Evolutionary conservation across 805 yeast genomes (phyloP).

Genomic region (Yueomyces sinensis): DNA sequence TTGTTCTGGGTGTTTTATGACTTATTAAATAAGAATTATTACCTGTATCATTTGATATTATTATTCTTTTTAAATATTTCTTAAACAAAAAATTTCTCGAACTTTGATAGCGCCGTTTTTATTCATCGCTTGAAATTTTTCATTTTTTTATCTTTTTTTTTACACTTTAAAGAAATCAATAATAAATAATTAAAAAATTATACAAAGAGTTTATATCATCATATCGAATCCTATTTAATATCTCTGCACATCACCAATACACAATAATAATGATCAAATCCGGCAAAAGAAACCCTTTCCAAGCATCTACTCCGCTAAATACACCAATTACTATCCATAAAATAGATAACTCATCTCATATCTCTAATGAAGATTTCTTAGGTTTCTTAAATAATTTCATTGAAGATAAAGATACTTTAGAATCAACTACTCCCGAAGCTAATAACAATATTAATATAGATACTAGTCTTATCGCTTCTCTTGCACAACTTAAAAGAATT

Average conservation of each 20-base stretch:
- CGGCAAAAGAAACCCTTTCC: constrained; percentile 11
- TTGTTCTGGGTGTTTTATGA: no score
- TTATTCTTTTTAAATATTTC: no score
- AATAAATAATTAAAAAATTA: no score
- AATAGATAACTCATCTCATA: constrained; percentile 11
- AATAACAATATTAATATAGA: constrained; percentile 6
- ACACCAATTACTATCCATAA: constrained; percentile 20
- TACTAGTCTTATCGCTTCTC: constrained; percentile 19
- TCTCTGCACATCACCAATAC: neutral
- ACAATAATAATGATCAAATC: constrained; percentile 12
- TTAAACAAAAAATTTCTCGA: no score
- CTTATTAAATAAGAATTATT: no score
- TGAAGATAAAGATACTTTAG: constrained; percentile 9
- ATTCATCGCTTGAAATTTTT: no score
- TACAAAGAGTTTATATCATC: no score
- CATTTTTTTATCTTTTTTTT: no score
- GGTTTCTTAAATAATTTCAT: constrained; percentile 18
- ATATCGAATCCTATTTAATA: no score
- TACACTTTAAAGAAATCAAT: no score
- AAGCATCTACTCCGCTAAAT: constrained; percentile 11
- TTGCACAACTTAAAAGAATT: constrained; percentile 54
- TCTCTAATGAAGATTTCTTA: constrained; percentile 16
- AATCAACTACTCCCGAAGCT: constrained; percentile 1
- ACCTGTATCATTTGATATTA: no score
- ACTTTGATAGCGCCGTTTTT: no score